Evolutionary conservation across 2,329 filamentous ascomycete species (phyloP).

Genomic region (Aspergillus sp.): DNA sequence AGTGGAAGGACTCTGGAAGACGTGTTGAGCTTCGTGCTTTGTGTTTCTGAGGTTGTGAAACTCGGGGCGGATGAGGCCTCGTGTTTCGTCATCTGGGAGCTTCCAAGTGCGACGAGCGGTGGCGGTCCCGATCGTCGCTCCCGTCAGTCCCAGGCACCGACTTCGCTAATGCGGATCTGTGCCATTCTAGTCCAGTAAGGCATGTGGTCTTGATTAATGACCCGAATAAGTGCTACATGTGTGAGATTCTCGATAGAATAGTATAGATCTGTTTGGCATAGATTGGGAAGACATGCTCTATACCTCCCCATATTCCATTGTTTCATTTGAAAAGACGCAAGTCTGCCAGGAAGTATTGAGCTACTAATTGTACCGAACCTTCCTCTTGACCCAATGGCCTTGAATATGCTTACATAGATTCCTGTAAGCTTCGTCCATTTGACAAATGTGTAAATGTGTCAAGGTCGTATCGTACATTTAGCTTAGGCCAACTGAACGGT

Average conservation of each 20-base stretch:
- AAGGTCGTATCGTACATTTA: not conserved
- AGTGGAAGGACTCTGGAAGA: not conserved
- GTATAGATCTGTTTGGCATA: not conserved
- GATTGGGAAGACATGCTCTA: not conserved
- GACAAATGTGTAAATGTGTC: not conserved
- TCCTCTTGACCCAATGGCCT: not conserved
- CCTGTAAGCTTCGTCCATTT: not conserved
- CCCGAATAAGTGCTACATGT: not conserved
- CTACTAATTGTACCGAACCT: not conserved
- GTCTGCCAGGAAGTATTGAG: not conserved
- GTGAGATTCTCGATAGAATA: not conserved
- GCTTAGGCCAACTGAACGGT: not conserved
- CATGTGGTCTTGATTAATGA: not conserved
- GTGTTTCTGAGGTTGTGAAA: not conserved
- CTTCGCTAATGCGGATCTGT: not conserved
- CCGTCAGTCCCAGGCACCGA: not conserved
- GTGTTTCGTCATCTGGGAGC: not conserved
- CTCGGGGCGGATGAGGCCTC: not conserved
- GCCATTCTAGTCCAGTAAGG: not conserved
- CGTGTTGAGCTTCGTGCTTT: not conserved
- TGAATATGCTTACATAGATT: not conserved
- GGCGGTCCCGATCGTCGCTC: not conserved
- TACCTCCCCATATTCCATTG: not conserved
- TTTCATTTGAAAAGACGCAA: not conserved
- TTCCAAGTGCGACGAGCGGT: not conserved